These are phyloP conservation scores for Gonium pectorale DNA, from an alignment of 139 green algal species.

Conservation along the genomic window DNA sequence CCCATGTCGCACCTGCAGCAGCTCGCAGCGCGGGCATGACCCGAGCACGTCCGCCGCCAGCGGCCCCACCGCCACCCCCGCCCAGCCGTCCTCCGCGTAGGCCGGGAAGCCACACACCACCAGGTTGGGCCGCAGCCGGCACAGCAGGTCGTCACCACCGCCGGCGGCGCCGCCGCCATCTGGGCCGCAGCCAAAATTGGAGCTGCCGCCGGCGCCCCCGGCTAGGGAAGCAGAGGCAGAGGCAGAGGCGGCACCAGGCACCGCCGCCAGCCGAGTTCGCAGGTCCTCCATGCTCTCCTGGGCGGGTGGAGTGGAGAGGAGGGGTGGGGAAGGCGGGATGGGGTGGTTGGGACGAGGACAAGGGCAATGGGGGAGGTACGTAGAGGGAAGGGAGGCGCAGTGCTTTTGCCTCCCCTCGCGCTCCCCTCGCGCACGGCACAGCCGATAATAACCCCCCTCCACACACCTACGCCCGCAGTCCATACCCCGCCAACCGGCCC, in stretches of 20 bases:
- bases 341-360: background rate
- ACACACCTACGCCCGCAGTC: background rate
- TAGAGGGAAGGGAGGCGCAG: no score
- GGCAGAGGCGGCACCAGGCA: no score
- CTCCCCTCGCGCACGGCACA: no score
- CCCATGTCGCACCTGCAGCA: constrained; percentile 47
- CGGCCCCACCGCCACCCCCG: constrained; percentile 32
- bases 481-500: background rate
- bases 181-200: background rate
- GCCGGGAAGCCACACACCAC: constrained; percentile 64
- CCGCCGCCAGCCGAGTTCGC: background rate
- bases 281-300: constrained; percentile 15
- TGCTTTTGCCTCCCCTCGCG: no score
- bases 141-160: constrained; percentile 10
- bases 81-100: constrained; percentile 79
- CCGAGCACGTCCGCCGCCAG: constrained; percentile 46
- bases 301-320: background rate
- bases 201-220: background rate
- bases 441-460: no score
- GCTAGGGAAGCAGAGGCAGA: no score
- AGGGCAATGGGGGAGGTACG: no score
- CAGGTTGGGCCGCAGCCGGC: constrained; percentile 80
- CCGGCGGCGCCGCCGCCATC: background rate
- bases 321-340: background rate
- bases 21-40: constrained; percentile 62